Evolutionary conservation across 2,329 filamentous ascomycete genomes (phyloP).

Genomic region (Ascochyta pisi): DNA sequence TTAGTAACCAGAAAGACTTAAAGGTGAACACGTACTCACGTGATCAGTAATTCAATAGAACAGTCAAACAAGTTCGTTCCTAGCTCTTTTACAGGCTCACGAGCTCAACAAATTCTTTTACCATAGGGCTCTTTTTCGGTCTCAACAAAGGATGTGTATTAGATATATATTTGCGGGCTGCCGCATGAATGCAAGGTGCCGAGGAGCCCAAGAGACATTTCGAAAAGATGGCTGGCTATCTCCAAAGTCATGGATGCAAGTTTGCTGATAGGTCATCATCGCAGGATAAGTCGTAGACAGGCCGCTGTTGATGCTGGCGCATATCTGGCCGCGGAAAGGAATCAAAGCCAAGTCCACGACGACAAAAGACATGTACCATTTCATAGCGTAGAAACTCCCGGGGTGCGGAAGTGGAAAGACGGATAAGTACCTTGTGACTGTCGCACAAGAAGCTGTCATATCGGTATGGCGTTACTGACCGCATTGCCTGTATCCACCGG

Average conservation of each 20-base stretch:
- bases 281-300: neutral
- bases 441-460: slow-evolving; percentile 38
- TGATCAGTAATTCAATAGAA: neutral
- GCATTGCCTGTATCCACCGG: slow-evolving; percentile 61
- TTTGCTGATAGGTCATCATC: neutral
- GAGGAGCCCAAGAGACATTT: neutral
- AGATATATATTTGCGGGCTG: neutral
- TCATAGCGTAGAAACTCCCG: neutral
- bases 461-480: slow-evolving; percentile 57
- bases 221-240: neutral
- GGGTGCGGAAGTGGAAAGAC: neutral
- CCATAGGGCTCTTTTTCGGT: neutral
- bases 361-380: neutral
- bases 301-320: neutral
- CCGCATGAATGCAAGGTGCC: neutral
- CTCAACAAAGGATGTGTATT: neutral
- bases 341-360: neutral
- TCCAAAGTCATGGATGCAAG: neutral
- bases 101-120: too few species aligned
- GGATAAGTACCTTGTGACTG: neutral
- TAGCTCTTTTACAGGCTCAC: neutral
- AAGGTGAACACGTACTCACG: slow-evolving; percentile 1
- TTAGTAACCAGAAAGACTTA: neutral
- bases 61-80: too few species aligned
- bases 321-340: neutral